phyloP scores from a whole-genome alignment of 805 yeast species.

The Kodamaea laetipori region DNA sequence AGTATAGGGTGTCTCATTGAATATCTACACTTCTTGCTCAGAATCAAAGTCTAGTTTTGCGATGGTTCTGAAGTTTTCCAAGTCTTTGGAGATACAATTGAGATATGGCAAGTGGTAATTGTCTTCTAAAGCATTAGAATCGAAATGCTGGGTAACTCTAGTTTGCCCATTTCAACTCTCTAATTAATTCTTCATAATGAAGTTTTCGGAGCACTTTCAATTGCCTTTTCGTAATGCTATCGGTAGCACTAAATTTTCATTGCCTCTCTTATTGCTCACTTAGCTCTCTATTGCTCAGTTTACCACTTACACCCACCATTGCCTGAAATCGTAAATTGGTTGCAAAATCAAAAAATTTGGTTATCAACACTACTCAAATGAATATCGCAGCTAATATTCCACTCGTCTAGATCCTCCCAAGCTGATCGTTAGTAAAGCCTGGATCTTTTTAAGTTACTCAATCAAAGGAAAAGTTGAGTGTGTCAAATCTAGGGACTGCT shows the following conservation, averaged over 20 bases:
- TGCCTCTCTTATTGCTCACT: no score
- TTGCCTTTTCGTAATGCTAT: neutral
- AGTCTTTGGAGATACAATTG: conserved; percentile 10
- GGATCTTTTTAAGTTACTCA: neutral
- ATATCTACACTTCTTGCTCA: conserved; percentile 12
- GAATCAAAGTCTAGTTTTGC: conserved; percentile 8
- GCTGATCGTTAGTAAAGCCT: conserved; percentile 23
- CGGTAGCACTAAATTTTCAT: neutral
- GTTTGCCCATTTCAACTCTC: neutral
- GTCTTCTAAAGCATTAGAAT: neutral
- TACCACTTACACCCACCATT: neutral
- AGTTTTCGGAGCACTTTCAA: neutral
- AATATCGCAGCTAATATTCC: conserved; percentile 15
- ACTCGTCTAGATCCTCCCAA: neutral
- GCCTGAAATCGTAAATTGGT: neutral
- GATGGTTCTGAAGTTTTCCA: conserved; percentile 10
- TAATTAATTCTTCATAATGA: neutral
- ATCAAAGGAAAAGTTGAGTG: no score
- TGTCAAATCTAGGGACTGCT: no score
- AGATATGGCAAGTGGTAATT: neutral
- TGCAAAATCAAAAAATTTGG: neutral
- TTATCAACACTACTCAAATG: conserved; percentile 14
- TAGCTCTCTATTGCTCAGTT: neutral
- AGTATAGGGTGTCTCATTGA: neutral
- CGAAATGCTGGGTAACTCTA: neutral